A percentile compares a stretch with the other conserved stretches of the same genome.
phyloP scores from a whole-genome alignment of 1,284 basidiomycete genomes.

The Boletus semigastroideus region DNA sequence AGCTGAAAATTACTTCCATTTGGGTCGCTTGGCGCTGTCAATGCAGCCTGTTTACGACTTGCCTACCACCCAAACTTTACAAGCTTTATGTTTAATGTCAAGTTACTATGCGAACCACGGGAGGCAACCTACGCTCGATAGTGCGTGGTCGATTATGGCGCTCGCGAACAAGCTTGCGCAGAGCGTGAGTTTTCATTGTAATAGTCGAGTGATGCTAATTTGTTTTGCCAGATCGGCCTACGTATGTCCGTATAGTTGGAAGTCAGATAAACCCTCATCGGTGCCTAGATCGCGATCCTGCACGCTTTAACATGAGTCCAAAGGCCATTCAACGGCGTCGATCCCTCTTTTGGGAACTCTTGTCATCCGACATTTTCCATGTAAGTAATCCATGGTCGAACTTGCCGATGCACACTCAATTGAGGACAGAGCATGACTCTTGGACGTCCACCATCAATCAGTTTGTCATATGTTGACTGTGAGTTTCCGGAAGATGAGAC shows the following conservation, averaged over 20 bases:
- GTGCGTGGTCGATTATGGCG: slow-evolving; percentile 50
- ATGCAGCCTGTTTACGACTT: slow-evolving; percentile 62
- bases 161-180: slow-evolving; percentile 56
- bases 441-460: slow-evolving; percentile 56
- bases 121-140: slow-evolving; percentile 51
- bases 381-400: slow-evolving; percentile 30
- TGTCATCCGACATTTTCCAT: slow-evolving; percentile 48
- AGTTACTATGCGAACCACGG: slow-evolving; percentile 55
- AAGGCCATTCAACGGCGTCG: slow-evolving; percentile 56
- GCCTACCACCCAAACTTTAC: slow-evolving; percentile 59
- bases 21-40: slow-evolving; percentile 56
- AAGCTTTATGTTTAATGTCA: slow-evolving; percentile 56
- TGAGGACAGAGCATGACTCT: slow-evolving; percentile 46
- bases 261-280: slow-evolving; percentile 5
- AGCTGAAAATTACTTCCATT: slow-evolving; percentile 58
- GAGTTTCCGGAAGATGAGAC: slow-evolving; percentile 55
- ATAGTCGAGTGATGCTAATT: slow-evolving; percentile 8
- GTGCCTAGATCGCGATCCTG: slow-evolving; percentile 57
- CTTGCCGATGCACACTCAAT: slow-evolving; percentile 6
- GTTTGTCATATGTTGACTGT: slow-evolving; percentile 56
- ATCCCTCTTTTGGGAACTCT: slow-evolving; percentile 59
- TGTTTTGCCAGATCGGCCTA: slow-evolving; percentile 46
- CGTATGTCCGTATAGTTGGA: slow-evolving; percentile 39
- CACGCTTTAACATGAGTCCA: slow-evolving; percentile 53
- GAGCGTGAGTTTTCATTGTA: slow-evolving; percentile 43